Evolutionary conservation across 1,284 basidiomycete species (phyloP).

Genomic region (Tausonia pullulans): DNA sequence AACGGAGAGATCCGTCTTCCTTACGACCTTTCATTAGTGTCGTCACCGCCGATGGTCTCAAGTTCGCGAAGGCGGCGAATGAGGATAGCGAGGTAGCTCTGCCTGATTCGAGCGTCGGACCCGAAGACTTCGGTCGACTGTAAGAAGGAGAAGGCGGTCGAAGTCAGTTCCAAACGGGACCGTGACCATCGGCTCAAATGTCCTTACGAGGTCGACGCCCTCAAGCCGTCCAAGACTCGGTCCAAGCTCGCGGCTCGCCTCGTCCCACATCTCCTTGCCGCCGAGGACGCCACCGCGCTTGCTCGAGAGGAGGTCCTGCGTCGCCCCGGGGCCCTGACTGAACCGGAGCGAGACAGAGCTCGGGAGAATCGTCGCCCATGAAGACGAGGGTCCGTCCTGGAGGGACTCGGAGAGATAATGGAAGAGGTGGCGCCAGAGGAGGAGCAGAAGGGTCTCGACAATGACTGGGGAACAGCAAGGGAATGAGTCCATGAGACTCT

Average conservation of each 20-base stretch:
- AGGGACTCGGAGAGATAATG: constrained; percentile 37
- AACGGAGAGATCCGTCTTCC: too few species aligned
- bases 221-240: constrained; percentile 31
- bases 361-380: constrained; percentile 10
- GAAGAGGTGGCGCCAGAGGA: constrained; percentile 74
- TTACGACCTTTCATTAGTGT: too few species aligned
- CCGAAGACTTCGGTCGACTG: constrained; percentile 24
- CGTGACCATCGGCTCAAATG: constrained; percentile 1
- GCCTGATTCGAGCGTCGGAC: constrained; percentile 18
- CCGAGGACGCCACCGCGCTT: constrained; percentile 10
- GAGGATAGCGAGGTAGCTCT: constrained; percentile 31
- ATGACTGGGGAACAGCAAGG: constrained; percentile 42
- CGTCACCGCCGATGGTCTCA: neutral
- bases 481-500: constrained; percentile 27
- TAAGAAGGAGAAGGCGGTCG: neutral
- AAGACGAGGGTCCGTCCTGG: constrained; percentile 10
- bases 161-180: neutral
- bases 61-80: constrained; percentile 29
- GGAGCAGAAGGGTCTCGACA: constrained; percentile 67
- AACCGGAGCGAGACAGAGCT: constrained; percentile 12
- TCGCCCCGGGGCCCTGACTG: constrained; percentile 7
- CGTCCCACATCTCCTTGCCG: constrained; percentile 23
- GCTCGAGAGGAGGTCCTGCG: constrained; percentile 5
- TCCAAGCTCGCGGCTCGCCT: constrained; percentile 26
- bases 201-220: constrained; percentile 31